These are phyloP conservation scores for Eutrema heterophyllum DNA, from an alignment of 345 rosid genomes.

Conservation along the genomic window DNA sequence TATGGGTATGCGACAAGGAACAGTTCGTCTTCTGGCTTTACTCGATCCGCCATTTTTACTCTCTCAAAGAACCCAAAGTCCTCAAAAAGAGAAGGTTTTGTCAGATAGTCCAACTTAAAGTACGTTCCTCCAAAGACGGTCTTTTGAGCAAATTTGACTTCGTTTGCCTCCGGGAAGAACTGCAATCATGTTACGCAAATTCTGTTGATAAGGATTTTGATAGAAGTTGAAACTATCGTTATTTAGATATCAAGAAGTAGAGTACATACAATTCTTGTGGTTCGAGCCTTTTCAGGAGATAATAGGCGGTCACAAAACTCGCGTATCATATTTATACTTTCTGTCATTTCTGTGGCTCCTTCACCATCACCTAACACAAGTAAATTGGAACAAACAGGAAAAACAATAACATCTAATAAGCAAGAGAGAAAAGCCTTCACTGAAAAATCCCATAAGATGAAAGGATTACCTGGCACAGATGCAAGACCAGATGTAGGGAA, in stretches of 20 bases:
- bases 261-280: constrained; percentile 69
- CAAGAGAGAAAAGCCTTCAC: neutral
- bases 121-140: constrained; percentile 75
- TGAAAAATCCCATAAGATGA: neutral
- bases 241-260: neutral
- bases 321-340: constrained; percentile 75
- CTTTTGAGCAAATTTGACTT: constrained; percentile 68
- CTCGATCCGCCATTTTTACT: constrained; percentile 80
- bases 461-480: constrained; percentile 76
- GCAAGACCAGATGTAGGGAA: constrained; percentile 90
- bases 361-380: constrained; percentile 76
- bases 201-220: neutral
- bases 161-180: constrained; percentile 96
- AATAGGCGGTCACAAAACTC: constrained; percentile 74
- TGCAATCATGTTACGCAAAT: constrained; percentile 29
- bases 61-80: constrained; percentile 83
- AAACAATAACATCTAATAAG: neutral
- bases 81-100: constrained; percentile 84
- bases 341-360: constrained; percentile 95
- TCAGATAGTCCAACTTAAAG: constrained; percentile 78
- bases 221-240: neutral
- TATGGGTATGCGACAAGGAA: constrained; percentile 88
- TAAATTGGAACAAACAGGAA: neutral
- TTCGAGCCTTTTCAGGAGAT: constrained; percentile 50
- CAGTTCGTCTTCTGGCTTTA: constrained; percentile 70